These are phyloP conservation scores for Aspergillus uvarum DNA, from an alignment of 2,329 filamentous ascomycete species.

Conservation along the genomic window DNA sequence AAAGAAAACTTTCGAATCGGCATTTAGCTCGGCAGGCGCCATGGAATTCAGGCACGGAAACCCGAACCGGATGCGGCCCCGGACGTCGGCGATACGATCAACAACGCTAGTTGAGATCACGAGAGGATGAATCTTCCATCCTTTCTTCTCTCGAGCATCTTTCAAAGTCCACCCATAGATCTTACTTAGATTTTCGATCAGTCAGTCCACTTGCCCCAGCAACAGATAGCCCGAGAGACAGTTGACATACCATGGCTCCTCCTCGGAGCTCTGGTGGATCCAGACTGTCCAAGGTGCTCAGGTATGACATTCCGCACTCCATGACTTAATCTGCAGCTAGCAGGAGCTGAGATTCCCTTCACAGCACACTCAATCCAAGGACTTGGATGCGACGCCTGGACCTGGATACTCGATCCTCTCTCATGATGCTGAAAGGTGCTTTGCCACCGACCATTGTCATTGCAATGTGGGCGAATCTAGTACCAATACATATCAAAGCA, in stretches of 20 bases:
- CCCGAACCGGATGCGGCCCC: conserved; percentile 23
- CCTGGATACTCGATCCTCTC: conserved; percentile 25
- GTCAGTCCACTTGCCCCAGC: background rate
- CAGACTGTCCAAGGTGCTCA: conserved; percentile 6
- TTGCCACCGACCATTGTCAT: conserved; percentile 57
- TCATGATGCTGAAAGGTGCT: conserved; percentile 51
- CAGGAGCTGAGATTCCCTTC: background rate
- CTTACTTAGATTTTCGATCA: background rate
- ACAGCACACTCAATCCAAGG: conserved; percentile 17
- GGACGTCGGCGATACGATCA: conserved; percentile 3
- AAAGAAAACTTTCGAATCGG: conserved; percentile 16
- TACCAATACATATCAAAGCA: background rate
- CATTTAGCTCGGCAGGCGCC: conserved; percentile 27
- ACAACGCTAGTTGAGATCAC: background rate
- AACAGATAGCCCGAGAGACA: background rate
- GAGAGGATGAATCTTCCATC: background rate
- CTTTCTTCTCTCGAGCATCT: background rate
- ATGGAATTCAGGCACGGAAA: conserved; percentile 19
- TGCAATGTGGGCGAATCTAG: conserved; percentile 52
- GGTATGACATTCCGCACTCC: conserved; percentile 9
- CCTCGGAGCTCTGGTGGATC: background rate
- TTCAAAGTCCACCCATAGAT: background rate
- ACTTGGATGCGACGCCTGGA: conserved; percentile 27
- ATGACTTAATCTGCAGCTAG: background rate
- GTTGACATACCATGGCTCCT: conserved; percentile 13